Percentiles rank a stretch among this genome's conserved stretches.
These are phyloP conservation scores for Cladorrhinum sp. DNA, from an alignment of 2,329 filamentous ascomycete genomes.

Conservation along the genomic window DNA sequence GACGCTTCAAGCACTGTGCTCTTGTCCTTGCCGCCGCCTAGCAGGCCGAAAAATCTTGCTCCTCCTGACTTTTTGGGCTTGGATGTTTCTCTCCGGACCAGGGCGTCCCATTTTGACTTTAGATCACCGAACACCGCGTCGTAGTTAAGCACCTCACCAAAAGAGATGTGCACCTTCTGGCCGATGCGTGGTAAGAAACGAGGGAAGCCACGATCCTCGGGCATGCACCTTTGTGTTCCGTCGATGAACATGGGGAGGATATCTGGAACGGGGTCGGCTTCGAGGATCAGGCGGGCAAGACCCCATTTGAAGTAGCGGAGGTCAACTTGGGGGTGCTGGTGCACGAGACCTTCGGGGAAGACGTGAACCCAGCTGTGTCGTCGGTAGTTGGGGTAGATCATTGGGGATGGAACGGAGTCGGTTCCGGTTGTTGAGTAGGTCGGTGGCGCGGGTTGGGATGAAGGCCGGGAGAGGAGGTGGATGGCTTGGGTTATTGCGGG, in stretches of 20 bases:
- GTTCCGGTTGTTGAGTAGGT: slow-evolving; percentile 64
- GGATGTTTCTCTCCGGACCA: slow-evolving; percentile 50
- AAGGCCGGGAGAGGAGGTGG: slow-evolving; percentile 67
- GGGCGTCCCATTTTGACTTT: slow-evolving; percentile 67
- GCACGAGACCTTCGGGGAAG: slow-evolving; percentile 92
- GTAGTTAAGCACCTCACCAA: slow-evolving; percentile 73
- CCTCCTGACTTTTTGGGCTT: not conserved
- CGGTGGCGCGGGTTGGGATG: slow-evolving; percentile 37
- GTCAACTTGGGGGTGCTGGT: slow-evolving; percentile 74
- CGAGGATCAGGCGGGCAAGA: slow-evolving; percentile 83
- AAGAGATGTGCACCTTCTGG: slow-evolving; percentile 67
- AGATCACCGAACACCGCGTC: slow-evolving; percentile 76
- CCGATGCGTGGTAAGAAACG: slow-evolving; percentile 75
- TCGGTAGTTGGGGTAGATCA: slow-evolving; percentile 62
- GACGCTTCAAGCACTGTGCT: not conserved
- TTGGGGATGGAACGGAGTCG: slow-evolving; percentile 68
- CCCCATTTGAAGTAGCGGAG: slow-evolving; percentile 99
- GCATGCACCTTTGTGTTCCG: slow-evolving; percentile 84
- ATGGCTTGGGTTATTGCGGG: slow-evolving; percentile 84
- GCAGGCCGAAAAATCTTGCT: not conserved
- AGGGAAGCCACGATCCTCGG: slow-evolving; percentile 75
- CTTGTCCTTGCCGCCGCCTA: not conserved
- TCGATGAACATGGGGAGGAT: slow-evolving; percentile 94
- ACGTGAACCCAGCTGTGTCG: slow-evolving; percentile 86
- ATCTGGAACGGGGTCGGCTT: slow-evolving; percentile 81